phyloP scores from a whole-genome alignment of 164 flowering plant species.

The Tetracentron sinense region DNA sequence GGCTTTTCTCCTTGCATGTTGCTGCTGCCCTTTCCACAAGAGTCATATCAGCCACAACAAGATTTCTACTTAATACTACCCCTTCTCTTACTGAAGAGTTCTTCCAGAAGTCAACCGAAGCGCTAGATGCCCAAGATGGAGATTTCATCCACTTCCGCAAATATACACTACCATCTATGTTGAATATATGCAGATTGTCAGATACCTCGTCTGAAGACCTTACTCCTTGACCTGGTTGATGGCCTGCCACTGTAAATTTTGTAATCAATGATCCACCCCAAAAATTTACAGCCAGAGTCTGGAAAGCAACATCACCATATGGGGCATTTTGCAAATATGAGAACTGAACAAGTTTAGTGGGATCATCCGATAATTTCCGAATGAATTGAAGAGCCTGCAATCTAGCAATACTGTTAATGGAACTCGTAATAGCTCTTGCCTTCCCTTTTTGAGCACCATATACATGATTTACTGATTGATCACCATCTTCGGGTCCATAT shows the following conservation, averaged over 20 bases:
- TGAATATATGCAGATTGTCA: slow-evolving; percentile 50
- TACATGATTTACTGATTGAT: slow-evolving; percentile 48
- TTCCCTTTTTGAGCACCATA: slow-evolving; percentile 81
- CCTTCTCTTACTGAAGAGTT: slow-evolving; percentile 49
- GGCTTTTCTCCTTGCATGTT: slow-evolving; percentile 53
- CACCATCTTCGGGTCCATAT: slow-evolving; percentile 74
- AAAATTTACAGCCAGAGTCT: slow-evolving; percentile 77
- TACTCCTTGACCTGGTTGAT: slow-evolving; percentile 18
- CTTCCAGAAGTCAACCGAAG: slow-evolving; percentile 76
- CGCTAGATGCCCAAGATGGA: slow-evolving; percentile 71
- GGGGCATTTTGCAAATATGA: slow-evolving; percentile 71
- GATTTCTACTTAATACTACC: slow-evolving; percentile 65
- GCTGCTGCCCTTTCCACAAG: slow-evolving; percentile 69
- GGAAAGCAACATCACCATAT: slow-evolving; percentile 71
- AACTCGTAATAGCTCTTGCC: slow-evolving; percentile 49
- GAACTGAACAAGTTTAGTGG: slow-evolving; percentile 76
- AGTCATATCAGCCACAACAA: slow-evolving; percentile 60
- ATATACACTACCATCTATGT: slow-evolving; percentile 92
- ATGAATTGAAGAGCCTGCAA: slow-evolving; percentile 82
- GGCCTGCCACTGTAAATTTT: slow-evolving; percentile 26
- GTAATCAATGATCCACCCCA: slow-evolving; percentile 84
- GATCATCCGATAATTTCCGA: slow-evolving; percentile 74
- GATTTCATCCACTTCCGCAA: slow-evolving; percentile 83
- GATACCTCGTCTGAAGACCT: slow-evolving; percentile 27
- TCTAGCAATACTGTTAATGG: slow-evolving; percentile 65